A percentile compares a stretch with the other conserved stretches of the same genome.
Evolutionary conservation across 805 yeast genomes (phyloP).

Genomic region (Candida rishiriensis): DNA sequence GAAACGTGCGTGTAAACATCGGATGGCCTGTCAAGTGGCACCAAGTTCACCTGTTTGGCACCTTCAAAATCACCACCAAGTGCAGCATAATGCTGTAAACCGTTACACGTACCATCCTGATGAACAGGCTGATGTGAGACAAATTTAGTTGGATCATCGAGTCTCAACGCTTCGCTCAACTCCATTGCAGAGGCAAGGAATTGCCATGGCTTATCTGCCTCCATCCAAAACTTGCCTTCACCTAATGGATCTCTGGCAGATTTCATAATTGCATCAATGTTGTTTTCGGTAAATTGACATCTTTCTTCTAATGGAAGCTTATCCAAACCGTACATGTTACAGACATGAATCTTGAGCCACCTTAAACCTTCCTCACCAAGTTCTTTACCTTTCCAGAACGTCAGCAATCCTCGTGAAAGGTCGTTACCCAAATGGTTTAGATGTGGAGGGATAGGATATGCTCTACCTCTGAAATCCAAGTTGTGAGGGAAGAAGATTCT

Average conservation of each 20-base stretch:
- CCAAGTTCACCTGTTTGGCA: slow-evolving; percentile 71
- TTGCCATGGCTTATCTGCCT: slow-evolving; percentile 84
- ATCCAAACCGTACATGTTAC: slow-evolving; percentile 71
- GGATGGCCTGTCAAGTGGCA: slow-evolving; percentile 68
- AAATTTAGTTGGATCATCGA: slow-evolving; percentile 60
- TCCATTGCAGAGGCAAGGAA: slow-evolving; percentile 68
- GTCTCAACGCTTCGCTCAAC: slow-evolving; percentile 52
- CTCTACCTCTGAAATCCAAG: slow-evolving; percentile 79
- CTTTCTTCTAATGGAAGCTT: slow-evolving; percentile 66
- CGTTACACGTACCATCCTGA: slow-evolving; percentile 86
- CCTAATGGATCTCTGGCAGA: slow-evolving; percentile 62
- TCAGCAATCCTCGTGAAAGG: slow-evolving; percentile 63
- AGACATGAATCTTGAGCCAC: slow-evolving; percentile 75
- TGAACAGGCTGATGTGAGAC: slow-evolving; percentile 75
- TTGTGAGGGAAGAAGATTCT: slow-evolving; percentile 76
- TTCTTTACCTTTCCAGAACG: slow-evolving; percentile 73
- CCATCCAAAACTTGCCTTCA: slow-evolving; percentile 60
- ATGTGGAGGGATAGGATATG: slow-evolving; percentile 77
- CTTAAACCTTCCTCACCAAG: slow-evolving; percentile 60
- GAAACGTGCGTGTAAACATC: slow-evolving; percentile 77
- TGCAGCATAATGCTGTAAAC: slow-evolving; percentile 84
- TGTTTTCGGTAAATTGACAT: slow-evolving; percentile 52
- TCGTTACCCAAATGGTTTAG: slow-evolving; percentile 80
- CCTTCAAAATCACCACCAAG: slow-evolving; percentile 83
- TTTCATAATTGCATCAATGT: slow-evolving; percentile 48